Evolutionary conservation across 164 flowering plant genomes (phyloP).

Genomic region (Liriodendron chinense): DNA sequence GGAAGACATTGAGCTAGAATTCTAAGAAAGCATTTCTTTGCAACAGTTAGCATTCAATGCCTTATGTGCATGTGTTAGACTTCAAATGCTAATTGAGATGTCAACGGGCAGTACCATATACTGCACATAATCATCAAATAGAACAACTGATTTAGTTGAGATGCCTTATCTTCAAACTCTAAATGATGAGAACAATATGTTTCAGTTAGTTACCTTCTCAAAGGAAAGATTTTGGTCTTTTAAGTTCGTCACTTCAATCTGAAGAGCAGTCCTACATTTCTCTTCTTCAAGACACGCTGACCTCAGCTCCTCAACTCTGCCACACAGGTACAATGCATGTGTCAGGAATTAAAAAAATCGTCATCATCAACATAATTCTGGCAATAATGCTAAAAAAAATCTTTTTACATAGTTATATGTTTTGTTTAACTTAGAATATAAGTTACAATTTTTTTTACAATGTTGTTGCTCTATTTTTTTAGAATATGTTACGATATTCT

Average conservation of each 20-base stretch:
- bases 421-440: no score
- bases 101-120: no score
- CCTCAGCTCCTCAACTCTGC: conserved; percentile 67
- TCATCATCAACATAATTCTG: not conserved
- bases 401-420: no score
- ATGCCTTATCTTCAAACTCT: not conserved
- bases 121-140: not conserved
- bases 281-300: conserved; percentile 43
- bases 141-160: not conserved
- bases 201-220: conserved; percentile 44
- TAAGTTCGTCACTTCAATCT: conserved; percentile 39
- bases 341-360: not conserved
- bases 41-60: no score
- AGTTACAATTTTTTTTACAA: no score
- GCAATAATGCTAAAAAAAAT: not conserved
- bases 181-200: not conserved
- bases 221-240: conserved; percentile 44
- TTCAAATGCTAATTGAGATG: no score
- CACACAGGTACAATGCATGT: conserved; percentile 1
- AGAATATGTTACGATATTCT: no score
- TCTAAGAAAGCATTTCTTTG: no score
- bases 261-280: conserved; percentile 30
- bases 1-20: no score
- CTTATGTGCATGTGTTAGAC: no score
- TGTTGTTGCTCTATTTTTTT: no score